Base-by-base conservation (phyloP, 352 stramenopile species). In the Globisporangium mamillatum region DNA sequence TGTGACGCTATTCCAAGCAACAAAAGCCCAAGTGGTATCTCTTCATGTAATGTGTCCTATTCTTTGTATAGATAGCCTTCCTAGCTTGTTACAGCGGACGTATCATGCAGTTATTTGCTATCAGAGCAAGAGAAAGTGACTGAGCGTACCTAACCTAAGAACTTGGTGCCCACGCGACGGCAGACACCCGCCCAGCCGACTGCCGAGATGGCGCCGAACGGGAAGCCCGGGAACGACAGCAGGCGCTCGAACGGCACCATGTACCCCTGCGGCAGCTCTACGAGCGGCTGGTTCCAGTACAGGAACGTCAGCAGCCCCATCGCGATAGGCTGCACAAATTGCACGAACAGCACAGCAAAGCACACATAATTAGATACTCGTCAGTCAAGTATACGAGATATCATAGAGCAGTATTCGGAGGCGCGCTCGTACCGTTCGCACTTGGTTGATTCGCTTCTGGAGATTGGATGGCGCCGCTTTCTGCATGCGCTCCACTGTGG, bases 271-370 rank as follows among this genome's bases (percentile, higher is more conserved):
- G 81, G 83, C n/a, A 95, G 71, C 36, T 86, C 73, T 4, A 81
- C 82, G 7, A 95, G 76, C 9, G 88, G 88, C 57, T 89, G 73
- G 71, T 85, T 85, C 88, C 88, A 95, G 76, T 93, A 95, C 63
- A 83, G 84, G 14, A 88, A 53, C 57, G 81, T 78, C 1, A 88
- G 60, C 2, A 84, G 36, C 2, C 62, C 79, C 74, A 95, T 84
- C 7, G 89, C 24, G 25, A 76, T 71, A 12, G 87, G 87, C 86
- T 95, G 10, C 8, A 50, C 36, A 65, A 9, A 54, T 32, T 56
- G n/a, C 55, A 25, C 29, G 41, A n/a, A 34, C 2, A 20, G 8
- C 4, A 8, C 14, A 52, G 5, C 2, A 52, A 52, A 24, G 44
- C 18, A 54, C 53, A 57, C 25, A 66, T 53, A 48, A 25, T 71